Evolutionary conservation across 2,329 filamentous ascomycete genomes (phyloP), one percentile per base, ranked within the genome.

Genomic region (Furcasterigmium furcatum): DNA sequence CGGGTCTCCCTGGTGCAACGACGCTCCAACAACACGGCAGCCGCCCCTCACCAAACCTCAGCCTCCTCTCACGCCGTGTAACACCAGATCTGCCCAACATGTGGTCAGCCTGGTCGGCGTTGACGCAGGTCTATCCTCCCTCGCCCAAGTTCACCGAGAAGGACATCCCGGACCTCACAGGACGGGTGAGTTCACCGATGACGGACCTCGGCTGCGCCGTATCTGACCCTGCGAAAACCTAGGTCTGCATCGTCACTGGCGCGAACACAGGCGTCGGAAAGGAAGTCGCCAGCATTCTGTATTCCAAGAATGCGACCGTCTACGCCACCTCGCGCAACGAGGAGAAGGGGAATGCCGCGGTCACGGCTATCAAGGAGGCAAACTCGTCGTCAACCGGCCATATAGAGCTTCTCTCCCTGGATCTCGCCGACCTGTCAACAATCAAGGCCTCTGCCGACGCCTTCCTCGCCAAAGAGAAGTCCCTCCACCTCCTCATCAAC

Each of bases 281-380:
- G 34, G 73, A 80, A 51, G 65, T 82, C 18, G 65, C 64, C 25
- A 69, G 70, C 32, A 69, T 83, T 4, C 65, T 84, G 10, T 83
- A 82, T 58, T 58, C 62, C 12, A 70, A 67, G 29, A 75, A 79
- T 45, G 77, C 67, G 29, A 78, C 65, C 2, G 72, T 83, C n/a
- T 82, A 80, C 58, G 58, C 80, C 21, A 76, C 76, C 5, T 70
- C 71, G 3, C 74, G 79, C 24, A 71, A 61, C 4, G 54, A 65
- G 27, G 58, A 66, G n/a, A 76, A 75, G 49, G 74, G 65, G 12
- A 57, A 60, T 3, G 49, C 57, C 1, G 74, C 75, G 32, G 74
- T 82, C 38, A 56, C 61, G 5, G 49, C 58, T 5, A 72, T 81
- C 52, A 61, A 67, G 46, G 45, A 58, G 21, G 50, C 57, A 4